Conservation (phyloP, 768 basidiomycete species). For the Tylopilus subfusipes region DNA sequence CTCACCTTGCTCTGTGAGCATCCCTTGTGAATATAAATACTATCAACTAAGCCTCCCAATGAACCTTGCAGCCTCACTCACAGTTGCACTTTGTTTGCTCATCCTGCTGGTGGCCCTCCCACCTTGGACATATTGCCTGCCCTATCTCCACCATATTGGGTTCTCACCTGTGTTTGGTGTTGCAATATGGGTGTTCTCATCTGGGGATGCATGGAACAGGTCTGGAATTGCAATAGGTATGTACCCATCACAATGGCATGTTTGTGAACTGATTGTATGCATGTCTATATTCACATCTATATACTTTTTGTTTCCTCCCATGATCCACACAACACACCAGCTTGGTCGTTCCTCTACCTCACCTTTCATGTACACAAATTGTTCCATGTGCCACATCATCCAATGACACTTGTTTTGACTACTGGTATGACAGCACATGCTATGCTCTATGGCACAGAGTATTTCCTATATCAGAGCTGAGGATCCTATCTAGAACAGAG, state of each 20-base stretch:
- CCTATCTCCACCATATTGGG: constrained; percentile 41
- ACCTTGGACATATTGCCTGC: constrained; percentile 34
- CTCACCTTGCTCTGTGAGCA: constrained; percentile 37
- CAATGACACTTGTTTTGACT: constrained; percentile 32
- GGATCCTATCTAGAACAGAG: neutral
- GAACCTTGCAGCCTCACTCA: neutral
- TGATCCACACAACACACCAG: no score
- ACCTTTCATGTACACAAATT: constrained; percentile 37
- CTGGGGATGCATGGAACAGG: constrained; percentile 42
- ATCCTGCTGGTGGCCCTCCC: constrained; percentile 33
- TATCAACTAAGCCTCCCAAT: no score
- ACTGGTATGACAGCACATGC: constrained; percentile 28
- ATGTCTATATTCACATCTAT: no score
- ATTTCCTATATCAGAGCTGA: constrained; percentile 27
- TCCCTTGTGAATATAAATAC: neutral
- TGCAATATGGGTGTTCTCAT: constrained; percentile 39
- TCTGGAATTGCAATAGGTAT: constrained; percentile 41
- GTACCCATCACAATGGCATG: no score
- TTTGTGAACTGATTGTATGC: no score
- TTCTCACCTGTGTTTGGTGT: constrained; percentile 44
- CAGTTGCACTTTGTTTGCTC: constrained; percentile 37
- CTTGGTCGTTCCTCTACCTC: constrained; percentile 47
- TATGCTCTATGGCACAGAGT: constrained; percentile 27
- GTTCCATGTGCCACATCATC: constrained; percentile 28
- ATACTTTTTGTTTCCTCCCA: no score